Evolutionary conservation across 2,329 filamentous ascomycete species (phyloP).

Genomic region (Hypoxylon sp.): DNA sequence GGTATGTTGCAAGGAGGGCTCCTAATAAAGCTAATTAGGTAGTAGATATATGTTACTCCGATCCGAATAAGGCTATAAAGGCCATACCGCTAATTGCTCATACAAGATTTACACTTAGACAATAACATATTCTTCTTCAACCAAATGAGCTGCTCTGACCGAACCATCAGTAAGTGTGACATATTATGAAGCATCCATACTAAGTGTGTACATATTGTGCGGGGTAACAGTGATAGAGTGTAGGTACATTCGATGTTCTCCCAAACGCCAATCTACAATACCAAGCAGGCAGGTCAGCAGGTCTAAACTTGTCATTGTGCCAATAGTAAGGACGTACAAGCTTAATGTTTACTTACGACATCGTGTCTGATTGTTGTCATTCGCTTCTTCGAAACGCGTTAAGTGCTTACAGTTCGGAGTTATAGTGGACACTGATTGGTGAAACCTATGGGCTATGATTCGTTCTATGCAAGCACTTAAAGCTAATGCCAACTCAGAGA

Average conservation of each 20-base stretch:
- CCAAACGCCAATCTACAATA: neutral
- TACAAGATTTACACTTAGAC: too few species aligned
- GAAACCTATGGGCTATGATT: conserved; percentile 27
- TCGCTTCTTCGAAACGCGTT: conserved; percentile 39
- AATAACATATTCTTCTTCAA: too few species aligned
- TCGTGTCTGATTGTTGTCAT: conserved; percentile 18
- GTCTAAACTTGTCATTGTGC: conserved; percentile 16
- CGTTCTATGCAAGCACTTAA: conserved; percentile 45
- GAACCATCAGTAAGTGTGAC: too few species aligned
- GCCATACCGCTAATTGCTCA: too few species aligned
- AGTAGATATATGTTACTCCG: too few species aligned
- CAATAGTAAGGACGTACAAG: conserved; percentile 19
- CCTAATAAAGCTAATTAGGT: too few species aligned
- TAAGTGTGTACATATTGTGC: conserved; percentile 13
- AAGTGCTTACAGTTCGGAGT: conserved; percentile 39
- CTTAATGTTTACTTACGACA: conserved; percentile 31
- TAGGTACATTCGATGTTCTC: neutral
- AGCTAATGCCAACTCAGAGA: conserved; percentile 39
- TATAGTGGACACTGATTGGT: conserved; percentile 33
- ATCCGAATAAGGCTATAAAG: too few species aligned
- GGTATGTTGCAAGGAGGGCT: too few species aligned
- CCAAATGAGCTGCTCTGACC: too few species aligned
- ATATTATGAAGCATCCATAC: too few species aligned
- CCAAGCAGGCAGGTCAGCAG: conserved; percentile 29
- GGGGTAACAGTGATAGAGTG: conserved; percentile 30